A percentile compares a stretch with the other conserved stretches of the same genome.
phyloP scores from a whole-genome alignment of 2,329 filamentous ascomycete genomes.

The Trichoderma koningii region DNA sequence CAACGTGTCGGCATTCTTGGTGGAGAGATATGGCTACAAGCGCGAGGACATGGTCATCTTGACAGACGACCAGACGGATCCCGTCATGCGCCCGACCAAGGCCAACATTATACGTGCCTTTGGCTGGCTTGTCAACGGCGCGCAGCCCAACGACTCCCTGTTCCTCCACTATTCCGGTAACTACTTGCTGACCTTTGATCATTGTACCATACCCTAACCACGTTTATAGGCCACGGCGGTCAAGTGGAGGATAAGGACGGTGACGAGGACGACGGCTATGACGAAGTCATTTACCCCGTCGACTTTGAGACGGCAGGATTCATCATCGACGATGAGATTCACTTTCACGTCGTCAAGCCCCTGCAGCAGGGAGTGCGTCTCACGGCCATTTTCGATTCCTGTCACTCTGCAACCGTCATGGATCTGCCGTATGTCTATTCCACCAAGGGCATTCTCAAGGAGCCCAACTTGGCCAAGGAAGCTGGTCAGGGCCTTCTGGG shows the following conservation, averaged over 20 bases:
- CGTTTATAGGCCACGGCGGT: constrained; percentile 65
- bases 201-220: background rate
- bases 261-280: constrained; percentile 75
- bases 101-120: constrained; percentile 73
- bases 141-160: constrained; percentile 71
- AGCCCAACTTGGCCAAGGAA: constrained; percentile 79
- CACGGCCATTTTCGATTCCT: constrained; percentile 80
- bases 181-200: constrained; percentile 27
- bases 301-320: constrained; percentile 70
- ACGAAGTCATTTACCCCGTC: constrained; percentile 78
- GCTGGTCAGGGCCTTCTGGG: constrained; percentile 71
- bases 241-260: constrained; percentile 73
- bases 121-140: constrained; percentile 73
- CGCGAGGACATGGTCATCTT: constrained; percentile 78
- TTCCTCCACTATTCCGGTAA: constrained; percentile 75
- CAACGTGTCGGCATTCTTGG: constrained; percentile 72
- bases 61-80: constrained; percentile 73
- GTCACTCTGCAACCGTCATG: constrained; percentile 75
- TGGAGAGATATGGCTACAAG: constrained; percentile 69
- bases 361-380: constrained; percentile 81
- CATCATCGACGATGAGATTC: constrained; percentile 78
- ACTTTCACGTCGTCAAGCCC: constrained; percentile 73
- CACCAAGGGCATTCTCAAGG: constrained; percentile 77
- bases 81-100: constrained; percentile 72
- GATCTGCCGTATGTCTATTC: constrained; percentile 80